Conservation (phyloP, 2,329 filamentous ascomycete species). For the Colletotrichum somersetense region DNA sequence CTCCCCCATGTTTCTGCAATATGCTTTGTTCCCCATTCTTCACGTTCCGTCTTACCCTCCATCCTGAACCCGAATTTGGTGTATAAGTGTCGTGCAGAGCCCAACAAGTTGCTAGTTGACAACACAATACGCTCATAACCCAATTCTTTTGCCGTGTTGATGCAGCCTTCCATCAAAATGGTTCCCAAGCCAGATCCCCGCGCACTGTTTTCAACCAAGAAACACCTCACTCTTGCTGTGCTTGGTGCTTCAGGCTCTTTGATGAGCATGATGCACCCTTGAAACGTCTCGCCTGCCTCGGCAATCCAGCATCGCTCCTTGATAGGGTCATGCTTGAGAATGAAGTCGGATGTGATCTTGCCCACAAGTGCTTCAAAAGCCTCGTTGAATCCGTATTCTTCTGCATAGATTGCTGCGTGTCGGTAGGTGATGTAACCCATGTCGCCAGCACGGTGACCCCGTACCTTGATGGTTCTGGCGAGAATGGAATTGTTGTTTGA, state of each 20-base stretch:
- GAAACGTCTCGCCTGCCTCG: slow-evolving; percentile 44
- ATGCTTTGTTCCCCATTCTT: neutral
- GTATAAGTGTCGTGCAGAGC: slow-evolving; percentile 43
- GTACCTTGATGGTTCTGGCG: slow-evolving; percentile 8
- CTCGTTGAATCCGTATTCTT: slow-evolving; percentile 42
- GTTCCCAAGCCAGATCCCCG: slow-evolving; percentile 44
- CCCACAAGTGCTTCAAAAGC: slow-evolving; percentile 45
- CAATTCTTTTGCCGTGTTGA: slow-evolving; percentile 43
- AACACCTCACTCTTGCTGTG: slow-evolving; percentile 45
- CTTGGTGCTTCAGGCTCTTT: slow-evolving; percentile 34
- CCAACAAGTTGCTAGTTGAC: slow-evolving; percentile 42
- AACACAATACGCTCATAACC: slow-evolving; percentile 43
- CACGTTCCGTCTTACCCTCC: slow-evolving; percentile 13
- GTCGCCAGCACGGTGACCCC: slow-evolving; percentile 44
- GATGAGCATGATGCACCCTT: slow-evolving; percentile 46
- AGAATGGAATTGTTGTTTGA: no score
- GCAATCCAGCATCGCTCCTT: slow-evolving; percentile 49
- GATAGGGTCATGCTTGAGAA: slow-evolving; percentile 44
- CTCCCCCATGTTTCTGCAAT: slow-evolving; percentile 38
- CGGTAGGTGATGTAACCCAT: slow-evolving; percentile 47
- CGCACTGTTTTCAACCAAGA: slow-evolving; percentile 45
- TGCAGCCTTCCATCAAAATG: slow-evolving; percentile 38
- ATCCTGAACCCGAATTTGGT: slow-evolving; percentile 42
- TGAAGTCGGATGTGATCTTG: slow-evolving; percentile 46
- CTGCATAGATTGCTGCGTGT: slow-evolving; percentile 45